Evolutionary conservation across 2,329 filamentous ascomycete genomes (phyloP).

Genomic region (Mollisia scopiformis): DNA sequence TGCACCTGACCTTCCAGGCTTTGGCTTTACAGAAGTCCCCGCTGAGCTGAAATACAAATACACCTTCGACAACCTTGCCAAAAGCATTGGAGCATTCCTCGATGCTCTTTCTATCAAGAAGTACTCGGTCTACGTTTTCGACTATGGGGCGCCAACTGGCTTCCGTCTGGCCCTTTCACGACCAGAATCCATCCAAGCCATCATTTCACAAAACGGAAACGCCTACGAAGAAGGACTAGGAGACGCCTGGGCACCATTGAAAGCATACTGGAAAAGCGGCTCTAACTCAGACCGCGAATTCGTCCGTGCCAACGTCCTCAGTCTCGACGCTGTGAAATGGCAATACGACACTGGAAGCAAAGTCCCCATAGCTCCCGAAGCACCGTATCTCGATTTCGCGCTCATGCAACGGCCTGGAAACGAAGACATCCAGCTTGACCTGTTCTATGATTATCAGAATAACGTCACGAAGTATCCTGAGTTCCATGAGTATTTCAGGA

Average conservation of each 20-base stretch:
- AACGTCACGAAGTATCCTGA: slow-evolving; percentile 57
- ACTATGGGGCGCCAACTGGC: slow-evolving; percentile 62
- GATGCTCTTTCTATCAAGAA: slow-evolving; percentile 47
- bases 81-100: slow-evolving; percentile 51
- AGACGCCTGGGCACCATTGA: slow-evolving; percentile 31
- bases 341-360: slow-evolving; percentile 28
- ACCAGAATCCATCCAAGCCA: slow-evolving; percentile 50
- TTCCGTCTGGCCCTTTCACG: slow-evolving; percentile 55
- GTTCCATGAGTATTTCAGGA: slow-evolving; percentile 58
- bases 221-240: slow-evolving; percentile 60
- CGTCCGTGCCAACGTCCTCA: slow-evolving; percentile 17
- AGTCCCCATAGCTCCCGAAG: slow-evolving; percentile 24
- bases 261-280: slow-evolving; percentile 22
- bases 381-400: slow-evolving; percentile 51
- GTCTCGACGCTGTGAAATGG: slow-evolving; percentile 26
- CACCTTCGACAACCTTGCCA: slow-evolving; percentile 55
- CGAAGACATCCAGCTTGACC: slow-evolving; percentile 55
- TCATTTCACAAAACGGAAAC: slow-evolving; percentile 64
- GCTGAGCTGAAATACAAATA: slow-evolving; percentile 53
- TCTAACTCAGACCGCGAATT: slow-evolving; percentile 14
- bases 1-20: slow-evolving; percentile 63
- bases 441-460: slow-evolving; percentile 59
- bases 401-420: slow-evolving; percentile 53
- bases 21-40: slow-evolving; percentile 57
- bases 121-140: slow-evolving; percentile 63